Conservation (phyloP, 331 rosid species). For the Ulmus americana region DNA sequence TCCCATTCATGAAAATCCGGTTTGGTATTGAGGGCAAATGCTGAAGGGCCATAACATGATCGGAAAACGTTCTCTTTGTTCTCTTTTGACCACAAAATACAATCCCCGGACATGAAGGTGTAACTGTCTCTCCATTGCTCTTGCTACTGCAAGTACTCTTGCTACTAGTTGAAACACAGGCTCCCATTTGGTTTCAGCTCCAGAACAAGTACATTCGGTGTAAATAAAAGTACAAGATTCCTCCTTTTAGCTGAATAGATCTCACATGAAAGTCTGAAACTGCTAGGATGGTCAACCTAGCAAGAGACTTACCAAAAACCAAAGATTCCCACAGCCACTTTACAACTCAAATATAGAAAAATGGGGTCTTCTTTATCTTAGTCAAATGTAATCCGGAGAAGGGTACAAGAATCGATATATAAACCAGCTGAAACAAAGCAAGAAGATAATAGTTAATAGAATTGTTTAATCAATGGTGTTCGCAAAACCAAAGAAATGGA, state of each 20-base stretch:
- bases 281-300: constrained; percentile 33
- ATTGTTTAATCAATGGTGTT: constrained; percentile 32
- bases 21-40: constrained; percentile 59
- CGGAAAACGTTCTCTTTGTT: constrained; percentile 70
- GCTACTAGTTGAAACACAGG: constrained; percentile 75
- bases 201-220: constrained; percentile 47
- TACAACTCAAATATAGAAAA: constrained; percentile 37
- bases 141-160: constrained; percentile 60
- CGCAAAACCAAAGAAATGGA: constrained; percentile 34
- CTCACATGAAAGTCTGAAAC: constrained; percentile 43
- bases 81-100: constrained; percentile 47
- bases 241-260: constrained; percentile 27
- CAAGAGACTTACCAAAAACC: constrained; percentile 28
- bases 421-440: constrained; percentile 50
- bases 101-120: constrained; percentile 55
- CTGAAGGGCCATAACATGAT: constrained; percentile 54
- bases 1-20: constrained; percentile 73
- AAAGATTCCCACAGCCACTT: constrained; percentile 38
- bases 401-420: constrained; percentile 25
- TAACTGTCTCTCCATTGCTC: constrained; percentile 56
- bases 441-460: constrained; percentile 35
- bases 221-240: constrained; percentile 24
- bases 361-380: constrained; percentile 19
- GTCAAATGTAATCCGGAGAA: constrained; percentile 41
- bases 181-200: constrained; percentile 75